These are phyloP conservation scores for Prunus campanulata DNA, from an alignment of 306 rosid genomes.

Conservation along the genomic window DNA sequence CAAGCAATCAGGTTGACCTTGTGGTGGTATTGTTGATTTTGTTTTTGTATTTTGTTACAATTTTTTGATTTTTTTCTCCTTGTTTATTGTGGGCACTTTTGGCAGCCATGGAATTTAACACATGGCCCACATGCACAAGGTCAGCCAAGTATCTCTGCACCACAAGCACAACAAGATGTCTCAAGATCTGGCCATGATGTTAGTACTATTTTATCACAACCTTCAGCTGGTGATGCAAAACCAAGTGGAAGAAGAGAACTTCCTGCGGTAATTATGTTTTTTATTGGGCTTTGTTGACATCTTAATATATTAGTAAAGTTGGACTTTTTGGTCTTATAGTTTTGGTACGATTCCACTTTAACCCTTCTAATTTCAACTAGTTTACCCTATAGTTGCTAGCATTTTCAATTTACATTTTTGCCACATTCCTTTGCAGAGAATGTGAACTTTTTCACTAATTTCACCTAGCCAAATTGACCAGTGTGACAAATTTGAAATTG, in stretches of 20 bases:
- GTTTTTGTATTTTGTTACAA: not conserved
- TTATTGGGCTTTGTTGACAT: conserved; percentile 5
- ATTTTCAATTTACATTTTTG: not conserved
- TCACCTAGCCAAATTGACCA: not conserved
- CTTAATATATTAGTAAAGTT: not conserved
- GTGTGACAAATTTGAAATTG: not conserved
- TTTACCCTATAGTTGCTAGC: not conserved
- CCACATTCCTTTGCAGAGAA: not conserved
- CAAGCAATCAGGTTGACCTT: conserved; percentile 61
- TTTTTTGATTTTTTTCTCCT: conserved; percentile 20
- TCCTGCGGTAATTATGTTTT: conserved; percentile 57
- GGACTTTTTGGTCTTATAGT: not conserved
- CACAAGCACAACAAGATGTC: conserved; percentile 45
- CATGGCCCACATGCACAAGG: conserved; percentile 44
- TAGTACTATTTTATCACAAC: conserved; percentile 37
- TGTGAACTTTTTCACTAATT: not conserved
- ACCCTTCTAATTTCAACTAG: not conserved
- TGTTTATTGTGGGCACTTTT: conserved; percentile 29
- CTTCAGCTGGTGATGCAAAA: conserved; percentile 48
- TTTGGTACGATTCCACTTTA: not conserved
- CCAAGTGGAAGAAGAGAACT: conserved; percentile 65
- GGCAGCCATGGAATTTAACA: conserved; percentile 62
- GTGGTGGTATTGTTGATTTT: conserved; percentile 22
- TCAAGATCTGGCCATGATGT: conserved; percentile 37
- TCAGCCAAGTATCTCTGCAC: conserved; percentile 41